Evolutionary conservation across 1,139 yeast genomes (phyloP), one percentile per base, ranked within the genome.

Genomic region (Yamadazyma jaroonii): DNA sequence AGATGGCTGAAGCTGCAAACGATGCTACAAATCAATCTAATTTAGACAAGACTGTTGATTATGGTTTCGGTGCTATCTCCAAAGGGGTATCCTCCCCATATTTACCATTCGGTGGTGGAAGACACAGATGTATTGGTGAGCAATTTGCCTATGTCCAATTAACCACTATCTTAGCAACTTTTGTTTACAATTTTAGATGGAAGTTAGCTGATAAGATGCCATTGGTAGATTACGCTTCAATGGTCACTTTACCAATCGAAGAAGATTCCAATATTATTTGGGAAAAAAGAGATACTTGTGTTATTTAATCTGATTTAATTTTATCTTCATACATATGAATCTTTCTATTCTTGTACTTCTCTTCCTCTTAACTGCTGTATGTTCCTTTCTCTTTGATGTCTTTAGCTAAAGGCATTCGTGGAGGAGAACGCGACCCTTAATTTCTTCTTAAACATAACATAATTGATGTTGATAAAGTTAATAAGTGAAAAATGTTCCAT

Each of bases 121-220:
- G 99, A 74, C 99, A 92, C 63, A 84, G 98, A 70, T 92, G 99
- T 69, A 89, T 92, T 57, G 99, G 99, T 56, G 99, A 92, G 67
- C 97, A 90, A 60, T 92, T 92, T 69, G 99, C 99, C 31, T 88
- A 84, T 62, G 82, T 84, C 49, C 99, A 92, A 70, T 77, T 92
- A 53, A 96, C 96, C 39, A 83, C 95, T 39, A 74, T 92, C 45
- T 71, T 94, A 57, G 69, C 89, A 27, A 78, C 89, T 15, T 85
- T 73, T 59, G 77, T 90, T 26, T 84, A 84, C 61, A 81, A 84
- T 46, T 65, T 86, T 59, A 82, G 74, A 59, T 90, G 96, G 96
- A 72, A 73, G 33, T 72, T 81, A 43, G 79, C 81, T 29, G 82
- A 79, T 32, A 62, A 70, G 32, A 68, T 89, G 25, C 97, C 98